Conservation (phyloP, 345 rosid genomes). For the Brassica carinata region DNA sequence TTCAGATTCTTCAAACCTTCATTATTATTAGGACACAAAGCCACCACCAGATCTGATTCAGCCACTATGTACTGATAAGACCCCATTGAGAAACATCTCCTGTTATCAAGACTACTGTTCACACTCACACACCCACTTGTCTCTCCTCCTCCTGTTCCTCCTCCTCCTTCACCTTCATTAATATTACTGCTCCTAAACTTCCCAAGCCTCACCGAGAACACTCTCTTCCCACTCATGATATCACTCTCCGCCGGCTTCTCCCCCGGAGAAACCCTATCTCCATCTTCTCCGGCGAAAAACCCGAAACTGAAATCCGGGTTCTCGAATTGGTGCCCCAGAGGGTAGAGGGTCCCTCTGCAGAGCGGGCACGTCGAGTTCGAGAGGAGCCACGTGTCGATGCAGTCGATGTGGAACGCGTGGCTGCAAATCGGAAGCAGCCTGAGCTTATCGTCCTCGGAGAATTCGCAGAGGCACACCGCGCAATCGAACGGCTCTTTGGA, state of each 20-base stretch:
- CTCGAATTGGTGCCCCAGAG: constrained; percentile 51
- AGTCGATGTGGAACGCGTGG: constrained; percentile 89
- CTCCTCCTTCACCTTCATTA: constrained; percentile 37
- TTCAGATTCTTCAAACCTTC: constrained; percentile 43
- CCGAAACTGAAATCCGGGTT: constrained; percentile 62
- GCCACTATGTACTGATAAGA: constrained; percentile 71
- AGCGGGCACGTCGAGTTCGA: constrained; percentile 94
- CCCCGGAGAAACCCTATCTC: constrained; percentile 42
- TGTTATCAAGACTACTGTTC: constrained; percentile 62
- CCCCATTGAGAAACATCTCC: constrained; percentile 63
- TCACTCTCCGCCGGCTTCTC: constrained; percentile 58
- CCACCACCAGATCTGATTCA: constrained; percentile 66
- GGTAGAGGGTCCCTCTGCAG: constrained; percentile 73
- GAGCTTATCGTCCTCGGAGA: constrained; percentile 65
- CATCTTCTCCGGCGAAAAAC: constrained; percentile 54
- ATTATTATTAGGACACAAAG: constrained; percentile 47
- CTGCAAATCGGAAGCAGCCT: constrained; percentile 82
- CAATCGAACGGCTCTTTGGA: constrained; percentile 87
- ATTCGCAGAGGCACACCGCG: constrained; percentile 85
- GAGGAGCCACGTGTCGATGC: constrained; percentile 90
- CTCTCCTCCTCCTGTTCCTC: constrained; percentile 51
- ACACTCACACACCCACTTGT: constrained; percentile 54
- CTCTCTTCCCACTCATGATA: constrained; percentile 59
- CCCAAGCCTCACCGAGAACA: constrained; percentile 83
- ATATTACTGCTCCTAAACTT: constrained; percentile 61